Base-by-base conservation (phyloP, 371 early-diverging fungal species). In the Globomyces sp. region DNA sequence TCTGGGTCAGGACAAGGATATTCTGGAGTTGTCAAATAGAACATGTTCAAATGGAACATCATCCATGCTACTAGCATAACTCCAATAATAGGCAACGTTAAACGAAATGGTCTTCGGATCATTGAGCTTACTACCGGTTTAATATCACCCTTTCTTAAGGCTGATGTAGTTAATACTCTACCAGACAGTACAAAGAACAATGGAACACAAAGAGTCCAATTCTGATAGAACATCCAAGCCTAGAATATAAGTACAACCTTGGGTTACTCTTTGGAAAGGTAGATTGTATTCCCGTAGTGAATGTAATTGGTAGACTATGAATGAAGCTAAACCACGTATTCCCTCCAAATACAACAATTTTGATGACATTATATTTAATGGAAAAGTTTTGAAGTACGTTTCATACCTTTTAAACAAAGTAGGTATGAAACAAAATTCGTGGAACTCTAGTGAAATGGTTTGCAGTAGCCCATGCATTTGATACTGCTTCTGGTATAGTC, bases 111-210 rank as follows among this genome's bases (percentile, higher is more conserved):
- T 57, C 64, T 8, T 57, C 64, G 49, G 36, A 63, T 2, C 9
- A 58, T 24, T 13, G 64, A 49, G 11, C 55, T 53, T 8, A 58
- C 64, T 34, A 63, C 10, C 57, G 5, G 6, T 39, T 10, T 5
- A 36, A 2, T 1, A n/a, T 10, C 10, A 8, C 11, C 11, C 10
- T 63, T 63, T 24, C 36, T 24, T 36, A 63, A 3, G 52, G 10
- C 11, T 13, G 40, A n/a, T 8, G 58, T 24, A 8, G 47, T 53
- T n/a, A 63, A 36, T 36, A 63, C 64, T 63, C 64, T 53, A 53
- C 64, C 64, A 10, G 57, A 55, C 2, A 63, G 57, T 40, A 63
- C 36, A 49, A 63, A 63, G 62, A 63, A 63, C 13, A 63, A 13
- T 11, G 64, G 34, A 36, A 63, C 57, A 53, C 55, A 10, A 13